These are phyloP conservation scores for Fusarium nelsonii DNA, from an alignment of 2,329 filamentous ascomycete species.

Conservation along the genomic window DNA sequence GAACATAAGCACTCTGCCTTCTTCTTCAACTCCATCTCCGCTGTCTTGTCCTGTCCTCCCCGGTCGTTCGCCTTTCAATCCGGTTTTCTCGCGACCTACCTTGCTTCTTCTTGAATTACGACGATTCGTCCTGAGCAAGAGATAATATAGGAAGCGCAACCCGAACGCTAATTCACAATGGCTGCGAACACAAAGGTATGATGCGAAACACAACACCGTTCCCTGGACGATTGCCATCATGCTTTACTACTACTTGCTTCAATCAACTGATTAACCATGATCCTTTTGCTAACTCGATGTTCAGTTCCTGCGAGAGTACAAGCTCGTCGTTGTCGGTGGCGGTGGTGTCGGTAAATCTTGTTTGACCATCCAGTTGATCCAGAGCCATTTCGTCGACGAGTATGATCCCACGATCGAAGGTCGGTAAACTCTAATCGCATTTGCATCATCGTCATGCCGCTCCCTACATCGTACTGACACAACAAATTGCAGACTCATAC, in stretches of 20 bases:
- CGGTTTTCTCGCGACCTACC: constrained; percentile 34
- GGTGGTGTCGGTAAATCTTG: constrained; percentile 99
- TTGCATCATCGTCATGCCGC: background rate
- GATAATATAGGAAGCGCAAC: constrained; percentile 38
- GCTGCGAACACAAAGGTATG: constrained; percentile 55
- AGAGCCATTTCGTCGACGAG: constrained; percentile 98
- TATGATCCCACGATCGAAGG: constrained; percentile 99
- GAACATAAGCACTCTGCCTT: constrained; percentile 15
- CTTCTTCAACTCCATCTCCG: constrained; percentile 19
- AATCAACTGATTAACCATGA: background rate
- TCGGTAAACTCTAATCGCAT: constrained; percentile 56
- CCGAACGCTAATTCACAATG: constrained; percentile 49
- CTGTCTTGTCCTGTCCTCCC: constrained; percentile 16
- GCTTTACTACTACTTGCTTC: background rate
- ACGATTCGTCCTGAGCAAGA: constrained; percentile 25
- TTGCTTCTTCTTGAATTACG: constrained; percentile 33
- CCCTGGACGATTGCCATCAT: background rate
- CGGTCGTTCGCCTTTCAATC: constrained; percentile 31
- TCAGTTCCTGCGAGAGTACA: constrained; percentile 91
- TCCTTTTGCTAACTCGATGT: constrained; percentile 35
- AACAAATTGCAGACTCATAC: constrained; percentile 81
- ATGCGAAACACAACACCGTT: constrained; percentile 2
- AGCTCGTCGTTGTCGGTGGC: constrained; percentile 95
- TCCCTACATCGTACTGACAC: constrained; percentile 38
- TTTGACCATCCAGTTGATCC: constrained; percentile 95